A percentile compares a stretch with the other conserved stretches of the same genome.
These are phyloP conservation scores for Wallemia hederae DNA, from an alignment of 1,284 basidiomycete species.

Conservation along the genomic window DNA sequence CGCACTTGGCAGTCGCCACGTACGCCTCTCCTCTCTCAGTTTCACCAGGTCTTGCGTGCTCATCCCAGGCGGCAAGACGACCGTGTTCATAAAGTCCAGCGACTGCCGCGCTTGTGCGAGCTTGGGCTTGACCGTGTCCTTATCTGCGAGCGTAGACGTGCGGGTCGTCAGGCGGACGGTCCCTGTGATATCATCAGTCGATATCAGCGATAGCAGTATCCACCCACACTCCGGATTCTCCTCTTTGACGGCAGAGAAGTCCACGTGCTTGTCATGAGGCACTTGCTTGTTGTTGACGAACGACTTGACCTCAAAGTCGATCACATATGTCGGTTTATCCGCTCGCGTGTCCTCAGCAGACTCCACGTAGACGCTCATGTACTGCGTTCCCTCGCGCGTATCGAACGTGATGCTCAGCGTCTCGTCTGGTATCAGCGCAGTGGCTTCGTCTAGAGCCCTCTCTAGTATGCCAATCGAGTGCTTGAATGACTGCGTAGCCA, in stretches of 20 bases:
- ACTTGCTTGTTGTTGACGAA: not conserved
- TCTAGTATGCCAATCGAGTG: constrained; percentile 12
- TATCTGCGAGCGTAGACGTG: not conserved
- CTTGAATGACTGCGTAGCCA: constrained; percentile 14
- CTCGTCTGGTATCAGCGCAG: constrained; percentile 7
- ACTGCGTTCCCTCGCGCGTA: not conserved
- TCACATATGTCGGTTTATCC: not conserved
- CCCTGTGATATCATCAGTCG: not conserved
- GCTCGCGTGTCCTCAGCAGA: not conserved
- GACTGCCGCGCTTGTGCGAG: not conserved
- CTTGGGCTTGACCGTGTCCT: not conserved
- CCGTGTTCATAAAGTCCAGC: not conserved
- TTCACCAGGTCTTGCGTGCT: not conserved
- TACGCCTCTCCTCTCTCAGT: not conserved
- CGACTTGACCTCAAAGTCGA: not conserved
- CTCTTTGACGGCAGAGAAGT: not conserved
- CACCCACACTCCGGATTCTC: not conserved
- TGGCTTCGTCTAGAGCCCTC: constrained; percentile 10
- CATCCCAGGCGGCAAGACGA: not conserved
- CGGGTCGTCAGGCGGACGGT: not conserved
- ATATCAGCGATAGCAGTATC: too few species aligned
- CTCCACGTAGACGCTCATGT: not conserved
- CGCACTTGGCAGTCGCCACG: not conserved
- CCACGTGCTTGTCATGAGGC: not conserved
- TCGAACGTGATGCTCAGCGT: not conserved